Percentiles rank a stretch among this genome's conserved stretches.
These are phyloP conservation scores for Graphium sp. DNA, from an alignment of 2,329 filamentous ascomycete genomes.

Conservation along the genomic window DNA sequence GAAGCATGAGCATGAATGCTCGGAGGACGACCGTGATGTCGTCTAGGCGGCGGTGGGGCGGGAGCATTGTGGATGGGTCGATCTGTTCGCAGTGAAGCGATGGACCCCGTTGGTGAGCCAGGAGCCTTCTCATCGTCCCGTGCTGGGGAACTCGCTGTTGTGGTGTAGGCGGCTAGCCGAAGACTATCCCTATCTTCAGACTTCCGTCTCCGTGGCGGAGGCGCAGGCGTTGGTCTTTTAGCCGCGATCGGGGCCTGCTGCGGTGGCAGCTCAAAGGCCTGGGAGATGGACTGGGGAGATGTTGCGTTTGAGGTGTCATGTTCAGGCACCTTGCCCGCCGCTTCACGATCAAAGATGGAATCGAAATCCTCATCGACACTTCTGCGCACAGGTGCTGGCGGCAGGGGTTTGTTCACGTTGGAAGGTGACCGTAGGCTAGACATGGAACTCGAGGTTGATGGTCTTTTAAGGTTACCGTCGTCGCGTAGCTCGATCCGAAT, in stretches of 20 bases:
- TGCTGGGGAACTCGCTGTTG: too few species aligned
- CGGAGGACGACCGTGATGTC: too few species aligned
- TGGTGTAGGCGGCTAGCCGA: too few species aligned
- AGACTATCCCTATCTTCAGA: too few species aligned
- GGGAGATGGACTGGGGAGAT: conserved; percentile 19
- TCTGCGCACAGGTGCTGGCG: conserved; percentile 30
- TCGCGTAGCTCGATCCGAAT: conserved; percentile 36
- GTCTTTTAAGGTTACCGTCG: conserved; percentile 8
- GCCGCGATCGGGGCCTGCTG: conserved; percentile 9
- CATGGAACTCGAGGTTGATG: neutral
- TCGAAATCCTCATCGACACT: conserved; percentile 29
- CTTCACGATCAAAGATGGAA: conserved; percentile 35
- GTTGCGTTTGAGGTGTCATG: conserved; percentile 18
- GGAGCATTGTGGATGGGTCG: too few species aligned
- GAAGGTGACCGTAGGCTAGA: conserved; percentile 11
- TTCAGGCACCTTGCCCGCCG: conserved; percentile 33
- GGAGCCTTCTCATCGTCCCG: too few species aligned
- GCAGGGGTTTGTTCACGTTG: conserved; percentile 46
- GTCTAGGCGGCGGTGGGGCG: conserved; percentile 37
- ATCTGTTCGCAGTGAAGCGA: too few species aligned
- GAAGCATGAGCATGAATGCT: too few species aligned
- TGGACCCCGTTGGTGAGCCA: too few species aligned
- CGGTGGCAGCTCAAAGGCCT: too few species aligned
- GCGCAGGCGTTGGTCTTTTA: conserved; percentile 29
- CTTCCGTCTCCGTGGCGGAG: conserved; percentile 32